phyloP scores from a whole-genome alignment of 805 yeast species.

The Metschnikowia vanudenii region DNA sequence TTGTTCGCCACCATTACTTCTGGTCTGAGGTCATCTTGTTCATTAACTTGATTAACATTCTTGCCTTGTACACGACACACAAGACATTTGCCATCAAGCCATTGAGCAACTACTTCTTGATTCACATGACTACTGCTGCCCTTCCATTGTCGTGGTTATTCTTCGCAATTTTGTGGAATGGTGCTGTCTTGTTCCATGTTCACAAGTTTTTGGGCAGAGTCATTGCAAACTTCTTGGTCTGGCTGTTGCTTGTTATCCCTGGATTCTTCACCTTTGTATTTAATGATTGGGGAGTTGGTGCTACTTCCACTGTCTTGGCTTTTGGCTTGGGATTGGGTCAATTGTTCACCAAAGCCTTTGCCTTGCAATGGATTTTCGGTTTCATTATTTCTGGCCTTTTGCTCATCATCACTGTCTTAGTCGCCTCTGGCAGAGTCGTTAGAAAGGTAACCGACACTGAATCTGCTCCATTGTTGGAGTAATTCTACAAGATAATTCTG shows the following conservation, averaged over 20 bases:
- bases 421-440: constrained; percentile 37
- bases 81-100: constrained; percentile 58
- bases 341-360: constrained; percentile 63
- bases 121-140: constrained; percentile 67
- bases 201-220: constrained; percentile 59
- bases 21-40: constrained; percentile 57
- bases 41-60: constrained; percentile 58
- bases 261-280: constrained; percentile 52
- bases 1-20: constrained; percentile 58
- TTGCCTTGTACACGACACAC: constrained; percentile 54
- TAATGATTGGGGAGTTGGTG: constrained; percentile 71
- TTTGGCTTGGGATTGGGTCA: constrained; percentile 73
- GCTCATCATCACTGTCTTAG: constrained; percentile 49
- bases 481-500: neutral
- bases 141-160: constrained; percentile 74
- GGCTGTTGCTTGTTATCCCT: constrained; percentile 75
- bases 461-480: constrained; percentile 22
- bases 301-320: constrained; percentile 54
- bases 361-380: constrained; percentile 86
- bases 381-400: constrained; percentile 60
- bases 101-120: constrained; percentile 48
- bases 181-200: constrained; percentile 71
- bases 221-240: constrained; percentile 68
- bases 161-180: constrained; percentile 80
- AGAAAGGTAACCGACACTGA: constrained; percentile 15